Conservation (phyloP, 2,329 filamentous ascomycete genomes). For the Botrytis fragariae region DNA sequence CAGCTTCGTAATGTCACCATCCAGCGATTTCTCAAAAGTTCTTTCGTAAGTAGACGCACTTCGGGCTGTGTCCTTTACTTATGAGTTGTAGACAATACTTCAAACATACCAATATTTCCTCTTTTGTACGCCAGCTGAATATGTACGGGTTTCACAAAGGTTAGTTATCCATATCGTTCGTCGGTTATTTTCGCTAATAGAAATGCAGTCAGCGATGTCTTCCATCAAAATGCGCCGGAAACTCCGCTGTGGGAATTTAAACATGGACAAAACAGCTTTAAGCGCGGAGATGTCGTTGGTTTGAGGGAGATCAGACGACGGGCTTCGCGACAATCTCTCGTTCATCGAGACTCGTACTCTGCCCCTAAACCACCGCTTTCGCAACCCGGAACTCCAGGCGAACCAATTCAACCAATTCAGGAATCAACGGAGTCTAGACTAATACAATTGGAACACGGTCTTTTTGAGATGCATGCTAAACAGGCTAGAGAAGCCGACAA, state of each 20-base stretch:
- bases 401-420: constrained; percentile 67
- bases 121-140: constrained; percentile 94
- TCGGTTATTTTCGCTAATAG: constrained; percentile 20
- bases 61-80: constrained; percentile 21
- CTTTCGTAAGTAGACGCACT: constrained; percentile 69
- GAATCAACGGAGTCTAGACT: constrained; percentile 77
- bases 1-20: constrained; percentile 98
- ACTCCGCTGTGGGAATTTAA: constrained; percentile 98
- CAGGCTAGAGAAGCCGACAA: constrained; percentile 82
- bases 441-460: constrained; percentile 71
- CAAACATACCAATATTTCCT: constrained; percentile 98
- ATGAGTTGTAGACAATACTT: constrained; percentile 77
- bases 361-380: constrained; percentile 70
- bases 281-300: constrained; percentile 86
- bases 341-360: constrained; percentile 86
- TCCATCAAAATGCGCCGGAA: constrained; percentile 90
- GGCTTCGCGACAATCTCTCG: constrained; percentile 87
- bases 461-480: constrained; percentile 76
- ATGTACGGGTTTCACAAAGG: constrained; percentile 99
- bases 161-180: constrained; percentile 43
- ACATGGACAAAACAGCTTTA: constrained; percentile 96
- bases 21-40: constrained; percentile 96
- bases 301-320: constrained; percentile 93
- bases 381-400: constrained; percentile 80
- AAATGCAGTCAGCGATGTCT: constrained; percentile 85